phyloP scores from a whole-genome alignment of 1,284 basidiomycete genomes.

The Ganoderma lucidum region DNA sequence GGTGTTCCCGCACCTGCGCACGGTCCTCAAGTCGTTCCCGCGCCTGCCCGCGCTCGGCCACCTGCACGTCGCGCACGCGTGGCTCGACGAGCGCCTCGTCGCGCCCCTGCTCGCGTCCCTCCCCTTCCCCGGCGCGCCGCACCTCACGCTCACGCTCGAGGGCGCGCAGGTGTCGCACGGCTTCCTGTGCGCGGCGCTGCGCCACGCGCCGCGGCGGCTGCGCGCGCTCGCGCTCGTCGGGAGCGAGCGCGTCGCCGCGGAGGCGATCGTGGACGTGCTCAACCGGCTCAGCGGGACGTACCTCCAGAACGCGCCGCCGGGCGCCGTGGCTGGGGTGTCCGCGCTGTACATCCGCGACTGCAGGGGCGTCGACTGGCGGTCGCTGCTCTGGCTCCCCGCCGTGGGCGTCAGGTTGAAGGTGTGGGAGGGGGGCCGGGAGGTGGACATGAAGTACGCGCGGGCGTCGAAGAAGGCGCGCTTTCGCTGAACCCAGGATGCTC shows the following conservation, averaged over 20 bases:
- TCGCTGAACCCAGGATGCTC: conserved; percentile 14
- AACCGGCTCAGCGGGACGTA: conserved; percentile 30
- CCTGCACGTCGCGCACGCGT: conserved; percentile 39
- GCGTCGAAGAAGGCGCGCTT: conserved; percentile 32
- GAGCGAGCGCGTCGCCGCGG: conserved; percentile 35
- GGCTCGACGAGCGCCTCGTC: conserved; percentile 42
- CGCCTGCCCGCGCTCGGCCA: conserved; percentile 35
- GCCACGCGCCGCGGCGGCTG: conserved; percentile 29
- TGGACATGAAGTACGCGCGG: conserved; percentile 30
- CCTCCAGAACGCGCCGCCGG: conserved; percentile 22
- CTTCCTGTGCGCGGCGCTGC: conserved; percentile 31
- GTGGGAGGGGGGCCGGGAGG: conserved; percentile 32
- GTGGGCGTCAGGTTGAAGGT: conserved; percentile 28
- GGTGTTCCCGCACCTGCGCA: conserved; percentile 37
- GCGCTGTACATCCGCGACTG: conserved; percentile 33
- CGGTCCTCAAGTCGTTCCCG: conserved; percentile 39
- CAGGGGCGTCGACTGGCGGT: conserved; percentile 28
- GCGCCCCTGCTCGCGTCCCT: conserved; percentile 37
- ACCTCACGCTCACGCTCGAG: conserved; percentile 39
- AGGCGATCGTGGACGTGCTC: conserved; percentile 36
- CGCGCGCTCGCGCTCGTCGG: conserved; percentile 38
- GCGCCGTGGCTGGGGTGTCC: conserved; percentile 19
- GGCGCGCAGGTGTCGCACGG: conserved; percentile 36
- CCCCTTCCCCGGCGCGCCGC: conserved; percentile 33
- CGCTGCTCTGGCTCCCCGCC: conserved; percentile 27